Percentiles rank a stretch among this genome's conserved stretches.
Conservation (phyloP, 2,329 filamentous ascomycete genomes). For the Ophiostoma piceae region DNA sequence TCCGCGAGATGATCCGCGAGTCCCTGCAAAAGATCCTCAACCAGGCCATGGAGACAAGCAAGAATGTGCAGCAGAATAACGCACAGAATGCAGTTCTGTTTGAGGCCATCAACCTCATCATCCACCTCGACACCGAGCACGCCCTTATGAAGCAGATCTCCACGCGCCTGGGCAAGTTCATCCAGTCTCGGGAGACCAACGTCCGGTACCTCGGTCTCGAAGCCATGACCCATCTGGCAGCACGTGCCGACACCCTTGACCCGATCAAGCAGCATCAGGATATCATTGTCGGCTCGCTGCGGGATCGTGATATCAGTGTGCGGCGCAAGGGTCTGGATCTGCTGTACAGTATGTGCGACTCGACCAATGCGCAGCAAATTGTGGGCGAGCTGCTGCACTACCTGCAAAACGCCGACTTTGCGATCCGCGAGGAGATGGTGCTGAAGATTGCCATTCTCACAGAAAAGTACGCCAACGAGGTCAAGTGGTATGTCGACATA, state of each 20-base stretch:
- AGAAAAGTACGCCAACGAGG: constrained; percentile 96
- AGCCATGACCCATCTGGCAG: constrained; percentile 96
- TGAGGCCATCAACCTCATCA: constrained; percentile 97
- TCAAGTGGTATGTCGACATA: constrained; percentile 99
- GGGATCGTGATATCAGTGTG: constrained; percentile 95
- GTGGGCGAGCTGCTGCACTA: constrained; percentile 92
- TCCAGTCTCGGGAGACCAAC: constrained; percentile 94
- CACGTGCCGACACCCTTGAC: constrained; percentile 85
- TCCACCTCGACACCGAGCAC: constrained; percentile 92
- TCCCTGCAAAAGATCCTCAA: constrained; percentile 88
- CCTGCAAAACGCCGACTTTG: constrained; percentile 93
- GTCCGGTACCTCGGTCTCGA: constrained; percentile 93
- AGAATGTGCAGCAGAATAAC: constrained; percentile 99
- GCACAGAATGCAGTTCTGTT: constrained; percentile 97
- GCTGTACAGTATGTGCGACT: constrained; percentile 99
- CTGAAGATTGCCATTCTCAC: constrained; percentile 97
- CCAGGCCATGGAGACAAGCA: constrained; percentile 84
- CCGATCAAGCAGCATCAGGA: constrained; percentile 98
- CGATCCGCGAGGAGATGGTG: constrained; percentile 98
- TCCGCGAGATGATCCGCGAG: constrained; percentile 85
- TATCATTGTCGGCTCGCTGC: constrained; percentile 88
- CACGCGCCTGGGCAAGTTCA: constrained; percentile 83
- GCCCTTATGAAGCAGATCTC: constrained; percentile 96
- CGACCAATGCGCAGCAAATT: constrained; percentile 86
- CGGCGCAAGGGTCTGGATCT: constrained; percentile 91